Conservation (phyloP, 2,329 filamentous ascomycete species). For the Microsporum audouinii region DNA sequence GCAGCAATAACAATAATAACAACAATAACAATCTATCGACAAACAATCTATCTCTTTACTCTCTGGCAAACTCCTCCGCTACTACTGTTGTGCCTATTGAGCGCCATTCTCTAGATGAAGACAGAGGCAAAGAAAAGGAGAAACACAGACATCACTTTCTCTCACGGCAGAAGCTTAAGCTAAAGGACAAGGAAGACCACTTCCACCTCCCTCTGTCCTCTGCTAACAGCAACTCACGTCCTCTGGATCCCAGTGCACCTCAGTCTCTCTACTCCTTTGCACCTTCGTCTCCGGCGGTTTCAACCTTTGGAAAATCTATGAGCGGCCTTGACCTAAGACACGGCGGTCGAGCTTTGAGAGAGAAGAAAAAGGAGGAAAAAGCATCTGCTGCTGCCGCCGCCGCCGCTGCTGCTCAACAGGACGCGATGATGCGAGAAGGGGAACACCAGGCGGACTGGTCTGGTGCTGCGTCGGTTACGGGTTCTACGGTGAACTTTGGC, state of each 20-base stretch:
- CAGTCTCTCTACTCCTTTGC: slow-evolving; percentile 56
- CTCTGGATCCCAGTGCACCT: slow-evolving; percentile 51
- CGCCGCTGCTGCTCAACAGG: slow-evolving; percentile 8
- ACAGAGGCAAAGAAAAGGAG: slow-evolving; percentile 33
- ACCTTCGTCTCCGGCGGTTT: slow-evolving; percentile 50
- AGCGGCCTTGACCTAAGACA: slow-evolving; percentile 69
- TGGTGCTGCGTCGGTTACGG: slow-evolving; percentile 18
- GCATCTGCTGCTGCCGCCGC: slow-evolving; percentile 20
- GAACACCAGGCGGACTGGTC: slow-evolving; percentile 26
- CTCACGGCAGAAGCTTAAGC: slow-evolving; percentile 53
- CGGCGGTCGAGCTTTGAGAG: slow-evolving; percentile 61
- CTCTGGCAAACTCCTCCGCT: slow-evolving; percentile 50
- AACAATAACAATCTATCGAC: not conserved
- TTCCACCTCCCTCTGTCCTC: slow-evolving; percentile 50
- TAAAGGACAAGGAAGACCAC: slow-evolving; percentile 51
- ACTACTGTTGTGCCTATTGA: slow-evolving; percentile 47
- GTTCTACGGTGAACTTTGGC: slow-evolving; percentile 23
- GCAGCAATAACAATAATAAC: slow-evolving; percentile 30
- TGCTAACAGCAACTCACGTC: slow-evolving; percentile 53
- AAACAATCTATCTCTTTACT: slow-evolving; percentile 46
- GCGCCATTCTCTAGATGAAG: slow-evolving; percentile 25
- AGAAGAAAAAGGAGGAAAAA: slow-evolving; percentile 69
- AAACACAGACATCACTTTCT: slow-evolving; percentile 51
- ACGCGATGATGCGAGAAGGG: slow-evolving; percentile 18
- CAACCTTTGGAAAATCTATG: slow-evolving; percentile 66